A percentile compares a stretch with the other conserved stretches of the same genome.
These are phyloP conservation scores for Stentor roeselii DNA, from an alignment of 73 alveolate genomes.

Conservation along the genomic window DNA sequence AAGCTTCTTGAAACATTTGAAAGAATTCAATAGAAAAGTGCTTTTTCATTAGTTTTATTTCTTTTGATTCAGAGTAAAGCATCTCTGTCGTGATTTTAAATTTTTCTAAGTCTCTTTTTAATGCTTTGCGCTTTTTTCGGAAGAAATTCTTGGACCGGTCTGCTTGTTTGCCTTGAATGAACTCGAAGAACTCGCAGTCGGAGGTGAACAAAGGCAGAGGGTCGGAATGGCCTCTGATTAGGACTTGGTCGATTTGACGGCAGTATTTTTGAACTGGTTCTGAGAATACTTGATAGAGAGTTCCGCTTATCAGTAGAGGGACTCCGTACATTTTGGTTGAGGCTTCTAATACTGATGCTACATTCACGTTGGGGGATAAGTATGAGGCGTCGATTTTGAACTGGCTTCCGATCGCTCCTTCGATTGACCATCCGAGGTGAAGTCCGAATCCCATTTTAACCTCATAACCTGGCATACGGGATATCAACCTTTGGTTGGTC, in stretches of 20 bases:
- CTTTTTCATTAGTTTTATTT: no score
- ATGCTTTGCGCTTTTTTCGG: no score
- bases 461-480: conserved; percentile 67
- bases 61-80: no score
- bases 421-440: conserved; percentile 92
- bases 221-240: conserved; percentile 56
- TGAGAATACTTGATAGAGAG: conserved; percentile 39
- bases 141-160: no score
- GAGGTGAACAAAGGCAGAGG: no score
- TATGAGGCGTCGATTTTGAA: conserved; percentile 93
- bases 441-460: conserved; percentile 92
- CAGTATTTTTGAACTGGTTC: conserved; percentile 33
- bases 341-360: conserved; percentile 92
- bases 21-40: no score
- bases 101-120: no score
- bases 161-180: no score
- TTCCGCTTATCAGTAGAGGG: conserved; percentile 55
- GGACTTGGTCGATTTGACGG: conserved; percentile 62
- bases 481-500: conserved; percentile 54
- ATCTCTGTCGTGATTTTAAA: no score
- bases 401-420: conserved; percentile 89
- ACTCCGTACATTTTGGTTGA: conserved; percentile 82
- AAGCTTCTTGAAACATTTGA: no score
- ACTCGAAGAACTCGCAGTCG: no score
- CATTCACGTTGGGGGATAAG: conserved; percentile 87